These are phyloP conservation scores for Kodamaea sagamina DNA, from an alignment of 805 yeast species.

Conservation along the genomic window DNA sequence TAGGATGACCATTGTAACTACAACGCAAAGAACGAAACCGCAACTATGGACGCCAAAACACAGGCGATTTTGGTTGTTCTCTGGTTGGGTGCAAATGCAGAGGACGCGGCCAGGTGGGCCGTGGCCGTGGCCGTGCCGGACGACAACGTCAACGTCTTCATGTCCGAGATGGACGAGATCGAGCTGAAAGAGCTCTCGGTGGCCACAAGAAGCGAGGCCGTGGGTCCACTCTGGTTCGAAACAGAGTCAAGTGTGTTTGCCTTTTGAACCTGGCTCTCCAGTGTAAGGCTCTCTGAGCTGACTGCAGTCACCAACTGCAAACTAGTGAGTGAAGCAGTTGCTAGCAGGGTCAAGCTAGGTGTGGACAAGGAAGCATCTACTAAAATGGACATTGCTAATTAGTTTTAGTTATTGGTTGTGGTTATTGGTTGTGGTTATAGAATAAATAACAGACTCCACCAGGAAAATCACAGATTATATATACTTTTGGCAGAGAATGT, in stretches of 20 bases:
- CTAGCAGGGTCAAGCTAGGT: conserved; percentile 8
- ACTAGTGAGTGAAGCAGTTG: conserved; percentile 14
- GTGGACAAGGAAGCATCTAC: conserved; percentile 11
- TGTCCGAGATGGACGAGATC: conserved; percentile 12
- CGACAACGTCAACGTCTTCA: conserved; percentile 14
- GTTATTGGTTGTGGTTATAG: not conserved
- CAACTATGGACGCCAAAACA: conserved; percentile 12
- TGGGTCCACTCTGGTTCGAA: not conserved
- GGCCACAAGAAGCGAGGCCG: conserved; percentile 5
- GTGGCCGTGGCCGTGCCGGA: conserved; percentile 9
- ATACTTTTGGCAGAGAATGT: not conserved
- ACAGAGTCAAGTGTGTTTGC: conserved; percentile 4
- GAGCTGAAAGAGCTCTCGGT: conserved; percentile 8
- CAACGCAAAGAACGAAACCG: conserved; percentile 12
- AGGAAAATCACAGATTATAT: too few species aligned
- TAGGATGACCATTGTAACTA: conserved; percentile 2
- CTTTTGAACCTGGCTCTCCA: conserved; percentile 2
- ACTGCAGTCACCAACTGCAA: conserved; percentile 12
- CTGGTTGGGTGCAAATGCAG: conserved; percentile 1
- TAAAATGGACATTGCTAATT: conserved; percentile 13
- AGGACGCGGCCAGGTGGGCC: conserved; percentile 6
- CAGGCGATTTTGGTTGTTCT: conserved; percentile 11
- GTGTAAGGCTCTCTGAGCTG: not conserved
- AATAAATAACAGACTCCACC: not conserved
- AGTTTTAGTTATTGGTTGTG: not conserved